Conservation (phyloP, 2,329 filamentous ascomycete species). For the Colletotrichum melonis region DNA sequence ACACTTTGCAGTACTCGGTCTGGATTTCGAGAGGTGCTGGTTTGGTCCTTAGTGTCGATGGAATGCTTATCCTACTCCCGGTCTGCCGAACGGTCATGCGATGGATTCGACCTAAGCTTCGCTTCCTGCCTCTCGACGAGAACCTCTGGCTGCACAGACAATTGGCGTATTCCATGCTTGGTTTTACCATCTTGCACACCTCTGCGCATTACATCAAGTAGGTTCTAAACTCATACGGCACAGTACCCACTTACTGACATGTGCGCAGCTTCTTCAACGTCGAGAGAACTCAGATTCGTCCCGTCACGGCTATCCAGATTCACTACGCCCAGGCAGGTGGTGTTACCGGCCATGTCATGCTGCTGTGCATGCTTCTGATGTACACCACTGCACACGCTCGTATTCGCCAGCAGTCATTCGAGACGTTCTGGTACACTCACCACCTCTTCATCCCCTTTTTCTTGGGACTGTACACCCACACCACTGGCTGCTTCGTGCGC, state of each 20-base stretch:
- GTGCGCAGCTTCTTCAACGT: constrained; percentile 87
- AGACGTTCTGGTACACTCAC: constrained; percentile 99
- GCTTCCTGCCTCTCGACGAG: constrained; percentile 93
- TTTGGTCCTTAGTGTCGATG: constrained; percentile 85
- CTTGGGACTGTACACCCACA: constrained; percentile 93
- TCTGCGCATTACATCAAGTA: constrained; percentile 93
- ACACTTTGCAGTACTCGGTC: constrained; percentile 86
- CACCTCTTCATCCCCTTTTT: constrained; percentile 98
- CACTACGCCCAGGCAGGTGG: constrained; percentile 92
- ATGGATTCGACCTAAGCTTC: constrained; percentile 85
- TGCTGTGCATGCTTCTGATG: constrained; percentile 98
- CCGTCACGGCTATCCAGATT: constrained; percentile 85
- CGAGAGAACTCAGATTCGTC: constrained; percentile 84
- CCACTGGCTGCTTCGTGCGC: constrained; percentile 95
- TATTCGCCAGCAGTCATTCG: constrained; percentile 96
- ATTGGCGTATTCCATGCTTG: constrained; percentile 86
- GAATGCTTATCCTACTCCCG: constrained; percentile 87
- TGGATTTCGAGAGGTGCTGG: constrained; percentile 97
- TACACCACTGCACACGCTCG: constrained; percentile 95
- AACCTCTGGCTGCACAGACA: constrained; percentile 97
- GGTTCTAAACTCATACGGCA: constrained; percentile 42
- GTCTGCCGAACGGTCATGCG: constrained; percentile 94
- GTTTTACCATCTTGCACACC: constrained; percentile 85
- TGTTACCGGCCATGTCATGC: constrained; percentile 96
- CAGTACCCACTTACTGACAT: constrained; percentile 25